Evolutionary conservation across 129 eudicot genomes (phyloP).

Genomic region (Escallonia rubra): DNA sequence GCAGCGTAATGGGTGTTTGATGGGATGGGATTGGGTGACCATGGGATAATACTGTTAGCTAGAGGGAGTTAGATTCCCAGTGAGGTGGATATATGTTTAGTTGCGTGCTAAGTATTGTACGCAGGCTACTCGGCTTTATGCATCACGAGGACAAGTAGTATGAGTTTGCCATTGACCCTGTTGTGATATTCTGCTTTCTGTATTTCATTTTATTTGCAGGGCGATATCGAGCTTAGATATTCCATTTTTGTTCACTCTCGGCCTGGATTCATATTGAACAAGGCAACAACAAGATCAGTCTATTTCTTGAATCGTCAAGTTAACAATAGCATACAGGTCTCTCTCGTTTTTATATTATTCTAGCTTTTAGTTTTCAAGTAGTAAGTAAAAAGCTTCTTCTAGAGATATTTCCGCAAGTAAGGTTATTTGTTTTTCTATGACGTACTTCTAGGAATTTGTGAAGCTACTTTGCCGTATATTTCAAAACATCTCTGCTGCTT

Average conservation of each 20-base stretch:
- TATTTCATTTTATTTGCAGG: conserved; percentile 42
- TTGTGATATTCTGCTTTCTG: conserved; percentile 8
- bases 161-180: conserved; percentile 2
- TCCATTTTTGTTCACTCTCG: conserved; percentile 87
- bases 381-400: neutral
- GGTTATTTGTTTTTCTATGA: neutral
- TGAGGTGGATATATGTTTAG: neutral
- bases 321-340: conserved; percentile 83
- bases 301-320: conserved; percentile 79
- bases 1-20: too few relatives aligned
- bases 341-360: neutral
- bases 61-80: neutral
- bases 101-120: too few relatives aligned
- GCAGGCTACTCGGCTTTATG: neutral
- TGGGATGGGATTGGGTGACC: too few relatives aligned
- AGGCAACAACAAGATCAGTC: conserved; percentile 64
- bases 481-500: too few relatives aligned
- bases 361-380: neutral
- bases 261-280: conserved; percentile 83
- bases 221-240: conserved; percentile 61
- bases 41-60: neutral
- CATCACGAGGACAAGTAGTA: neutral
- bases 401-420: too few relatives aligned
- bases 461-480: neutral
- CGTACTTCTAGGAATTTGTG: neutral